Evolutionary conservation across 129 eudicot genomes (phyloP), one percentile per base, ranked within the genome.

Genomic region (Chrysanthemum makinoi): DNA sequence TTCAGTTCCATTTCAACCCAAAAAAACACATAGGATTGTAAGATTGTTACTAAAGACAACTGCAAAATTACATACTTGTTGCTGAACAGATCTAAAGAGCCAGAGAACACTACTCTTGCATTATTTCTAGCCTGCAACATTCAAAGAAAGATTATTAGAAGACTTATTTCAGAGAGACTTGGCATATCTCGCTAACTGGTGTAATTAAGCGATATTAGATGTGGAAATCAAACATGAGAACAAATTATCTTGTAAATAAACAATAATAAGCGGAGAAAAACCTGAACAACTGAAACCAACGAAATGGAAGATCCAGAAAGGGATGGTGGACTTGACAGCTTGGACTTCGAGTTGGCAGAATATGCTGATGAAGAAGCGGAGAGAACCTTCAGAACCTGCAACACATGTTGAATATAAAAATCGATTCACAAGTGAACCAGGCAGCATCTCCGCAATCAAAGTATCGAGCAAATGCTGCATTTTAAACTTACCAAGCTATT

Each of bases 221-320:
- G 24, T 12, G 28, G 15, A 16, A 54, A 26, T n/a, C 26, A n/a
- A 68, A 33, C 49, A 57, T 13, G 6, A 28, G 11, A 28, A 49
- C 35, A 30, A 30, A 6, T 3, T 30, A 30, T 39, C 46, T 39
- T 7, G 46, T 39, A 39, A 39, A 8, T 39, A 6, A 39, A 39
- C 44, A 35, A 35, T 35, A 35, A 5, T 35, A 35, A 2, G 44
- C 10, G 8, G 44, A 35, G 44, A 39, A 39, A 6, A 39, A 87
- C 96, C 98, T 93, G 98, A 77, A 92, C 86, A 62, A 93, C 86
- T 28, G 98, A 93, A 78, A 93, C 98, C 71, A 93, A 77, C 8
- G 96, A 89, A 68, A 94, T 80, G 6, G 87, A 75, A 67, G 97
- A 87, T 74, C 97, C 96, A 82, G 72, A 70, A 54, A 94, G 86